Evolutionary conservation across 2,329 filamentous ascomycete genomes (phyloP), one percentile per base, ranked within the genome.

Genomic region (Cladorrhinum sp.): DNA sequence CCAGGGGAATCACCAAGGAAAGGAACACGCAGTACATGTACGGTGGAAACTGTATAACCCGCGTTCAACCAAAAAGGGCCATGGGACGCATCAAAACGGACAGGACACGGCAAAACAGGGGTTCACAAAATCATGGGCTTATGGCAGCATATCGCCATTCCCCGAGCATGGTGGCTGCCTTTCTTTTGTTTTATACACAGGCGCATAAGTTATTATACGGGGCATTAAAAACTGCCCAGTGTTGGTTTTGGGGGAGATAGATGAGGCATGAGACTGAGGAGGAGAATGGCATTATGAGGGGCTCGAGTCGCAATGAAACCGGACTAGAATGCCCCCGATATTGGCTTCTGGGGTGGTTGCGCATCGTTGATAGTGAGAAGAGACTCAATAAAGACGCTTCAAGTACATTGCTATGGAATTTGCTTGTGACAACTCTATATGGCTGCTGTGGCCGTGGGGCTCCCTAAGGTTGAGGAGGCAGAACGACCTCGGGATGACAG

Each of bases 141-240:
- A 23, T 29, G 32, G 18, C 51, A 36, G 52, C 32, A 55, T 24
- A 45, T 7, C 12, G 50, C 25, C 12, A 10, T 29, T 12, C 20
- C 5, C 6, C 29, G 12, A 32, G 50, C 5, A 20, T 18, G 25
- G 52, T n/a, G n/a, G 29, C 53, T 36, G 36, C 53, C 53, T 56
- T 56, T 56, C 36, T 49, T 56, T 56, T 56, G 53, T 56, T 56
- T 56, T 56, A 49, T 25, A 38, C 12, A 22, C 29, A 56, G 38
- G 41, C 41, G 38, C 38, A 48, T 25, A 13, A 22, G 12, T 22
- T 29, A 23, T 49, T 29, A 24, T 56, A 38, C 36, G 49, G 38
- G 53, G 25, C 53, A 56, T 45, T 36, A 23, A 56, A 24, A 5
- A 24, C 12, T 45, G 53, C 49, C 24, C 38, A 13, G 49, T 36